These are phyloP conservation scores for Lentinula boryana DNA, from an alignment of 768 basidiomycete species.

Conservation along the genomic window DNA sequence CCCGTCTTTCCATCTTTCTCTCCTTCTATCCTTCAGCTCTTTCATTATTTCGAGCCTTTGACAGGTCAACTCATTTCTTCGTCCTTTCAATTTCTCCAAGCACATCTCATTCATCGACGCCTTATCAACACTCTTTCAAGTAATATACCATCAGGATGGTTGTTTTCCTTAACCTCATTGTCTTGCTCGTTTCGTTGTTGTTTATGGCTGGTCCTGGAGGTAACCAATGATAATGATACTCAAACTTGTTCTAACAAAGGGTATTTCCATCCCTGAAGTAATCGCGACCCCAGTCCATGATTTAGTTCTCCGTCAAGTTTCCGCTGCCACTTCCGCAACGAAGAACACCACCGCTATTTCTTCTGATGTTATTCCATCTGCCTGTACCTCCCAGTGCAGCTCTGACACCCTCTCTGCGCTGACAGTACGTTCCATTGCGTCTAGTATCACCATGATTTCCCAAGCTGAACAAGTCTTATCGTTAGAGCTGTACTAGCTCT, in stretches of 20 bases:
- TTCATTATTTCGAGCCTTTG: not conserved
- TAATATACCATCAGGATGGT: constrained; percentile 4
- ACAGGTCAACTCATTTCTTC: not conserved
- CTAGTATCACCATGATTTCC: too few relatives aligned
- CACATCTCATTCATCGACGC: not conserved
- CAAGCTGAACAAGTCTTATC: not conserved
- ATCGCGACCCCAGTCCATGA: not conserved
- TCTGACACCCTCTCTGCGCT: not conserved
- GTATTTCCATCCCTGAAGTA: not conserved
- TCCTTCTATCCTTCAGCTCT: not conserved
- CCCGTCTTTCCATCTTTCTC: not conserved
- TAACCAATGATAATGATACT: not conserved
- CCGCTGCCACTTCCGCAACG: not conserved
- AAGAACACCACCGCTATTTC: not conserved
- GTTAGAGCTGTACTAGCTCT: not conserved
- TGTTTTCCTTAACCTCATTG: not conserved
- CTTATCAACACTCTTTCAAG: not conserved
- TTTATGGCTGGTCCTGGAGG: not conserved
- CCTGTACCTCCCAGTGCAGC: not conserved
- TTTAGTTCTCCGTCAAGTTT: not conserved
- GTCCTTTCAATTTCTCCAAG: not conserved
- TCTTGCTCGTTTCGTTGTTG: not conserved
- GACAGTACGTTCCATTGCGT: not conserved
- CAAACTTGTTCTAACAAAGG: too few relatives aligned
- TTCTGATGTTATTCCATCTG: not conserved